A percentile compares a stretch with the other conserved stretches of the same genome.
phyloP scores from a whole-genome alignment of 257 asterid genomes.

The Solanum piurae region DNA sequence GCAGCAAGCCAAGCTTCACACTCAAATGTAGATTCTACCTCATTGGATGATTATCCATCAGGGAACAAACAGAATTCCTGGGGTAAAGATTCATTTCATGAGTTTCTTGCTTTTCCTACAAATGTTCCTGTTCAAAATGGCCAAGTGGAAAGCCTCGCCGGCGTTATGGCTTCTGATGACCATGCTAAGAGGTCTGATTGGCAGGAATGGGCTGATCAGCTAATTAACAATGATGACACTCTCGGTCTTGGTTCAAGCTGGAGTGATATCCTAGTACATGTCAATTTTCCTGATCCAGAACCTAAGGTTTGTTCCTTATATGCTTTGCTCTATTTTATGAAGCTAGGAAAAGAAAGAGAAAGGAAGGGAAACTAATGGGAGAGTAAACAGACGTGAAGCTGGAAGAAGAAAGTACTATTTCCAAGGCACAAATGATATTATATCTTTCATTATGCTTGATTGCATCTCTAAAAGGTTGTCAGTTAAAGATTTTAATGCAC shows the following conservation, averaged over 20 bases:
- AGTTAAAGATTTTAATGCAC: neutral
- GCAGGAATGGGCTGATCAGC: constrained; percentile 66
- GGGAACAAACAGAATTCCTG: constrained; percentile 23
- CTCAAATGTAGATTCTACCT: constrained; percentile 17
- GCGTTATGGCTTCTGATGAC: constrained; percentile 27
- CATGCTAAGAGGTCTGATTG: constrained; percentile 42
- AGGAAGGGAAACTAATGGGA: neutral
- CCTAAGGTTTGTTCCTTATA: constrained; percentile 46
- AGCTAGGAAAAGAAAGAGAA: neutral
- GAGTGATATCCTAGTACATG: constrained; percentile 56
- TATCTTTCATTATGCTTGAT: neutral
- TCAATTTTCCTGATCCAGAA: constrained; percentile 52
- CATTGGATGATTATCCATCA: constrained; percentile 13
- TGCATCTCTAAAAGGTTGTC: neutral
- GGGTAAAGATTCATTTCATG: constrained; percentile 30
- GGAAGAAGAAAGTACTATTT: neutral
- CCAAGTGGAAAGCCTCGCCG: constrained; percentile 29
- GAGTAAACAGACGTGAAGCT: neutral
- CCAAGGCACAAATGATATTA: neutral
- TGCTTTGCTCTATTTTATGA: neutral
- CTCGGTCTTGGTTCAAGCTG: constrained; percentile 43
- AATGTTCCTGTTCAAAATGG: constrained; percentile 21
- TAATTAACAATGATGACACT: constrained; percentile 43
- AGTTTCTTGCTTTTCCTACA: constrained; percentile 33
- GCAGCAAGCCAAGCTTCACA: constrained; percentile 1